Base-by-base conservation (phyloP, 2,329 filamentous ascomycete species). In the Sporothrix inflata region DNA sequence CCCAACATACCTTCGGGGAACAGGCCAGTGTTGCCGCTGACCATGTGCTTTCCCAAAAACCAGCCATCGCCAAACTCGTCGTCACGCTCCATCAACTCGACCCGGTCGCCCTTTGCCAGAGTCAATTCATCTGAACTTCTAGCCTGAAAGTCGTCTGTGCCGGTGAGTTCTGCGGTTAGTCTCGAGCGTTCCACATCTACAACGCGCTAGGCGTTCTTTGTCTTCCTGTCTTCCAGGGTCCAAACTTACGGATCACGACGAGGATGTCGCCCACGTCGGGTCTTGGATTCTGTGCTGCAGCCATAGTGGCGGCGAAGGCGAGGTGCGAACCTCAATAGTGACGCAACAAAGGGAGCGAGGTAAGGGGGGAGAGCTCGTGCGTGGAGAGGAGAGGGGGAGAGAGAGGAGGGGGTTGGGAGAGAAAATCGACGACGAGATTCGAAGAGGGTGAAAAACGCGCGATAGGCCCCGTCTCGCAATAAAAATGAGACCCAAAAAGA, bases 101-200 rank as follows among this genome's bases (percentile, higher is more conserved):
- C 91, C 75, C 92, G 89, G 78, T 96, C 92, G 77, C 92, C 94
- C 79, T 97, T 97, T 71, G 89, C 85, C 76, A 99, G 86, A 77
- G 90, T 97, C 79, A 99, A 86, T 85, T 99, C 96, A 83, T 99
- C 96, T 72, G 93, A 92, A 81, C 94, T 97, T 76, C 96, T 90
- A 72, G 95, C 94, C 77, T 90, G 85, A 81, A 99, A 98, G 82
- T 98, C 94, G 83, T 99, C 94, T 97, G 75, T 47, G 16, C 34
- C n/a, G 16, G 34, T 72, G 4, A 67, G 69, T n/a, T 53, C 70
- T n/a, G 60, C 30, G 21, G 49, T 71, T 55, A 70, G 53, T 12
- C 21, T 42, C 19, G 30, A 11, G 34, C 9, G 16, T 11, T 16
- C 1, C n/a, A 45, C 14, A 19, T 1, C 4, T 6, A 9, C 49